phyloP scores from a whole-genome alignment of 495 filamentous ascomycete genomes.

The Xylaria longipes region DNA sequence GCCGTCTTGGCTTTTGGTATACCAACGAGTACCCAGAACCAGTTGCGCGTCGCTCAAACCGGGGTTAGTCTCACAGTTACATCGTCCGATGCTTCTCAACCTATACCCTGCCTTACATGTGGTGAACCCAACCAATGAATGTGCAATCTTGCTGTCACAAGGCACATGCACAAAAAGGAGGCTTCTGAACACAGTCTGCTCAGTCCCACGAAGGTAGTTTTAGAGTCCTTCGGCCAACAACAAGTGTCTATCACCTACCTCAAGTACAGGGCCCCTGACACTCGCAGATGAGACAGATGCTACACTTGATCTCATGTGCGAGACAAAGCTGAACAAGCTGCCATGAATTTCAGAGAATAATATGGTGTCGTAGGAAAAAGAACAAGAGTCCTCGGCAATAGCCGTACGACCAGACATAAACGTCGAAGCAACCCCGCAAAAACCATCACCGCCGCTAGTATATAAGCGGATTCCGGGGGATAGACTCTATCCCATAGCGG shows the following conservation, averaged over 20 bases:
- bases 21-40: neutral
- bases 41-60: neutral
- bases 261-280: no score
- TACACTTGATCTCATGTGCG: neutral
- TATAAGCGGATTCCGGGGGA: slow-evolving; percentile 19
- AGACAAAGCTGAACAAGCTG: neutral
- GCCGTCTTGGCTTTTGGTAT: neutral
- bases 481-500: slow-evolving; percentile 16
- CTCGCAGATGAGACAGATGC: neutral
- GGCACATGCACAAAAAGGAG: no score
- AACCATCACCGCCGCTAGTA: slow-evolving; percentile 2
- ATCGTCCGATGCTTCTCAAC: neutral
- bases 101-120: neutral
- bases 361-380: neutral
- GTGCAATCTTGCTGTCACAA: no score
- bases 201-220: no score
- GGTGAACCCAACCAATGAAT: neutral
- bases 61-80: neutral
- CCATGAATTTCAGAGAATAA: neutral
- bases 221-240: no score
- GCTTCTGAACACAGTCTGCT: no score
- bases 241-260: no score
- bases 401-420: neutral
- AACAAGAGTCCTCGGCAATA: neutral
- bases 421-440: slow-evolving; percentile 7